Conservation (phyloP, 2,329 filamentous ascomycete genomes). For the Curvularia verruculosa region DNA sequence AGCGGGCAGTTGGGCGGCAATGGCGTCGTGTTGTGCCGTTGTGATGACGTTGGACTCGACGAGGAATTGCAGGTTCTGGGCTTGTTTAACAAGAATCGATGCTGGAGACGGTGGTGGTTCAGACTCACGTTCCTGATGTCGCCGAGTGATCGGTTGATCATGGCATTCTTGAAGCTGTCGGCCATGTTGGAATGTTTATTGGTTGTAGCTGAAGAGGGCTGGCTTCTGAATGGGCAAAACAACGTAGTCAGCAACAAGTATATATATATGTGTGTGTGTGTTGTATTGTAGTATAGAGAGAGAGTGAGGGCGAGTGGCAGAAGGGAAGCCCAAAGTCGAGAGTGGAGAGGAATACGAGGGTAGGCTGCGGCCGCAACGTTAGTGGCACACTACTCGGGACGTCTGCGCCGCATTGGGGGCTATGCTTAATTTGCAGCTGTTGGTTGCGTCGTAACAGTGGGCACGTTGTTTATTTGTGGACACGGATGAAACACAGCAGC, state of each 20-base stretch:
- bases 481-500: not conserved
- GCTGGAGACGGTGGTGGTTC: not conserved
- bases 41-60: conserved; percentile 81
- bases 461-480: conserved; percentile 2
- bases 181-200: conserved; percentile 33
- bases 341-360: conserved; percentile 17
- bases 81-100: conserved; percentile 23
- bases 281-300: not conserved
- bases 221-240: not conserved
- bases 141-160: conserved; percentile 83
- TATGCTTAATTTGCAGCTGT: conserved; percentile 17
- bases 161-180: conserved; percentile 59
- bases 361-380: conserved; percentile 13
- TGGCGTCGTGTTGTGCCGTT: conserved; percentile 74
- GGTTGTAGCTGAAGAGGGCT: not conserved
- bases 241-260: not conserved
- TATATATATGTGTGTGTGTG: not conserved
- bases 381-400: conserved; percentile 20
- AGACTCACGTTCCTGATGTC: conserved; percentile 79
- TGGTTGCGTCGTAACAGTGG: conserved; percentile 3
- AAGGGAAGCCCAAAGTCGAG: conserved; percentile 5
- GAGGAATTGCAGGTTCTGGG: conserved; percentile 91
- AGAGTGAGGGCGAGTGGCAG: conserved; percentile 8
- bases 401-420: conserved; percentile 26
- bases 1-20: conserved; percentile 74